Base-by-base conservation (phyloP, 768 basidiomycete genomes). In the Tubosaeta brunneosetosa region DNA sequence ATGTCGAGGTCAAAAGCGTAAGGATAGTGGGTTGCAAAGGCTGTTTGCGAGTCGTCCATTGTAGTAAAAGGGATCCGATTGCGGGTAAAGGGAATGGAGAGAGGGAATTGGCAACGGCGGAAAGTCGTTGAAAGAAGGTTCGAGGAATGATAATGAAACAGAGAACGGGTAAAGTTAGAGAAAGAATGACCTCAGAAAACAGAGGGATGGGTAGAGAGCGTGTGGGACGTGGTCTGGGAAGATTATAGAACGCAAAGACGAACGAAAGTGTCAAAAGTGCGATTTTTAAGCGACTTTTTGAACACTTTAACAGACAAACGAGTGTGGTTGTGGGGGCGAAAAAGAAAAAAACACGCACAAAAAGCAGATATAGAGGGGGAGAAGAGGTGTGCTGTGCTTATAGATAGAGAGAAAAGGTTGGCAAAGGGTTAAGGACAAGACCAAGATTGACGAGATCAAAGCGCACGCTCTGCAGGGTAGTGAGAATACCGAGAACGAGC, bases 1-100 rank as follows among this genome's bases (percentile, higher is more conserved):
- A 91, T 91, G 72, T 91, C 88, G 80, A 91, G 75, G 66, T 91
- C 88, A 74, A 91, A 86, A 53, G 71, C 74, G 79, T 87, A 90
- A 56, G 80, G 77, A 69, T 90, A 89, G 63, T 84, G 85, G 44
- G 74, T 70, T 56, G 82, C 80, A 68, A 86, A 88, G 46, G 78
- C 78, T 68, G 85, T 75, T 71, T 88, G 85, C 50, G 80, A 63
- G 78, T 89, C 86, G 76, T 87, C 86, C 88, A 88, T 85, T 59
- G 60, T 67, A 55, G 17, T 48, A 63, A 58, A 42, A 44, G 44
- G 37, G 58, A 59, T 58, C 58, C 61, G 58, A 54, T 61, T 56
- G 55, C 53, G 47, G 25, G 48, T 19, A 67, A 66, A 58, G 56
- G 59, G 70, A 73, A 72, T 71, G 72, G 71, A 72, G 67, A 71